Conservation (phyloP, 2,329 filamentous ascomycete species). For the Tolypocladium sp. region DNA sequence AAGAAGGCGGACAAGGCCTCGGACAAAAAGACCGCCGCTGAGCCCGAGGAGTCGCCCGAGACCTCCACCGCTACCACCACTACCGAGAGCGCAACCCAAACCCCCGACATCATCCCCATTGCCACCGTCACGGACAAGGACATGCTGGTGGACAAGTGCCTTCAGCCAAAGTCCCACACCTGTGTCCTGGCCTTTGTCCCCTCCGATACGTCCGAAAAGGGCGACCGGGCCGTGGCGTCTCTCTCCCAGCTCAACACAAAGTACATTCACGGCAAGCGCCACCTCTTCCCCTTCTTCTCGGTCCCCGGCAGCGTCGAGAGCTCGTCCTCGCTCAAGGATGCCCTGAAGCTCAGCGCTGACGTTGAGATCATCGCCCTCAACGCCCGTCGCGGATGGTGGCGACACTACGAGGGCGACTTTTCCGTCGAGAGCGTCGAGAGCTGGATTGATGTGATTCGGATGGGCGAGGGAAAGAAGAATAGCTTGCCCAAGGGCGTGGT, state of each 20-base stretch:
- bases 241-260: slow-evolving; percentile 71
- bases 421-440: slow-evolving; percentile 57
- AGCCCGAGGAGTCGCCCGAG: slow-evolving; percentile 14
- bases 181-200: slow-evolving; percentile 74
- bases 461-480: slow-evolving; percentile 78
- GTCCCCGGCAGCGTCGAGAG: slow-evolving; percentile 45
- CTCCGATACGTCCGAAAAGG: slow-evolving; percentile 36
- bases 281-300: slow-evolving; percentile 76
- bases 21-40: slow-evolving; percentile 27
- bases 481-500: slow-evolving; percentile 59
- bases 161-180: slow-evolving; percentile 66
- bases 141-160: slow-evolving; percentile 60
- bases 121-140: slow-evolving; percentile 53
- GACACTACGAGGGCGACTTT: slow-evolving; percentile 56
- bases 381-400: slow-evolving; percentile 79
- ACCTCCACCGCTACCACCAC: slow-evolving; percentile 19
- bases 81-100: slow-evolving; percentile 6
- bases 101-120: slow-evolving; percentile 47
- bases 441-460: slow-evolving; percentile 85
- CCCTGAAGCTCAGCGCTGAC: slow-evolving; percentile 49
- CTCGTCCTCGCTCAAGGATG: slow-evolving; percentile 30
- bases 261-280: slow-evolving; percentile 54
- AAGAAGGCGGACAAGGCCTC: slow-evolving; percentile 17
- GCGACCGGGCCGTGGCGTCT: slow-evolving; percentile 49
- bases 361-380: slow-evolving; percentile 77